Evolutionary conservation across 352 stramenopile genomes (phyloP).

Genomic region (Aphanomyces cochlioides): DNA sequence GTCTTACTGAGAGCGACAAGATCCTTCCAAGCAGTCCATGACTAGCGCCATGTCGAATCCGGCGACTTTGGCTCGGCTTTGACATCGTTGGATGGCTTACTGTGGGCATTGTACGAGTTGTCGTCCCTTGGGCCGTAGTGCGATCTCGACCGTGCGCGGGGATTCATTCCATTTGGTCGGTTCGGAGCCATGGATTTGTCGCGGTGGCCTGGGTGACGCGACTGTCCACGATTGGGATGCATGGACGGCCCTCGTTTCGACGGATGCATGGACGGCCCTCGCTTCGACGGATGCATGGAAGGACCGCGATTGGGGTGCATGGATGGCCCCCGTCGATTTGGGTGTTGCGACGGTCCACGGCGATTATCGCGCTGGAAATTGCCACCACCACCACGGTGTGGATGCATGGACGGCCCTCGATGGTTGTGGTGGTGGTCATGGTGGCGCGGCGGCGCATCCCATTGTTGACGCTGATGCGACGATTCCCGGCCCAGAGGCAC

Average conservation of each 20-base stretch:
- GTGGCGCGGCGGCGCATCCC: no score
- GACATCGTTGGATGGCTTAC: no score
- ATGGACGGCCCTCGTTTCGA: background rate
- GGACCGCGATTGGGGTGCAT: background rate
- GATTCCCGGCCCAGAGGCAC: background rate
- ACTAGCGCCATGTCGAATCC: no score
- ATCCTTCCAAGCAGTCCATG: no score
- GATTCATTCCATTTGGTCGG: background rate
- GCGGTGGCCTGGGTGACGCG: background rate
- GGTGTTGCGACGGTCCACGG: no score
- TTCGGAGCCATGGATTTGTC: no score
- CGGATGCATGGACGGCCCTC: background rate
- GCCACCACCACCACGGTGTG: no score
- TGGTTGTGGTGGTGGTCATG: background rate
- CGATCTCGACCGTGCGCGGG: slow-evolving; percentile 1
- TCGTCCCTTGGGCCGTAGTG: background rate
- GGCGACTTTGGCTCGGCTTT: no score
- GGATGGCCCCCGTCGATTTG: background rate
- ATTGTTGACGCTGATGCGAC: no score
- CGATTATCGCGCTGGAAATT: no score
- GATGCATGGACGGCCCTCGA: background rate
- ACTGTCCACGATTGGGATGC: slow-evolving; percentile 3
- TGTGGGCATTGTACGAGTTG: no score
- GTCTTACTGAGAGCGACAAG: no score
- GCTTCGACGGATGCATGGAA: background rate